Evolutionary conservation across 2,329 filamentous ascomycete genomes (phyloP), one percentile per base, ranked within the genome.

Genomic region (Calonectria naviculata): DNA sequence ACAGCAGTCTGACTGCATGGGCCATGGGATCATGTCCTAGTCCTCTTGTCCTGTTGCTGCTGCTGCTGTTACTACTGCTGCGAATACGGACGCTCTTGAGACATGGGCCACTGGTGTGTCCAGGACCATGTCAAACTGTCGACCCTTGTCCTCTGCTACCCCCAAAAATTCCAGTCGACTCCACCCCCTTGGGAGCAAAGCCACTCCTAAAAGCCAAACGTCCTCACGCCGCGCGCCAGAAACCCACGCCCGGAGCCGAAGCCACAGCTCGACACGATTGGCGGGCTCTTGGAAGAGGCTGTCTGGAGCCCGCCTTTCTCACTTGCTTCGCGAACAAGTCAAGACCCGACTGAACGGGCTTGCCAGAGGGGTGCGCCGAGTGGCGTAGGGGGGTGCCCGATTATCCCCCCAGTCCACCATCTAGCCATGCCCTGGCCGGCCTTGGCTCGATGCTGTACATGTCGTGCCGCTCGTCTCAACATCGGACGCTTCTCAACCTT

Each of bases 181-280:
- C 72, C 74, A 72, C 71, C 73, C 63, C 31, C 52, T 63, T 21
- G 28, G 47, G 46, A 29, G 52, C 52, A 68, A 70, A 76, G 70
- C 75, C 75, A 77, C 74, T 71, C 76, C 74, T 78, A 76, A 71
- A 78, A 76, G 69, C 56, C 63, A 76, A 76, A 75, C 75, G 75
- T 75, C 70, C 64, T 76, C 42, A 61, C 41, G 49, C 54, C 44
- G 42, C 63, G 52, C 56, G 52, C 63, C 61, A 36, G 28, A 72
- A 71, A 72, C 67, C 67, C 76, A 74, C 68, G 71, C 70, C 76
- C 71, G 74, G 71, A 74, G 73, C 76, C 71, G 73, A 78, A 78
- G 74, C 74, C 74, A 78, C 74, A 70, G 70, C 75, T 77, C 61
- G 66, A 46, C 73, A 76, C 62, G 46, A 78, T 78, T 78, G 71